phyloP scores from a whole-genome alignment of 176 grass and related monocot species.

The Avena atlantica region DNA sequence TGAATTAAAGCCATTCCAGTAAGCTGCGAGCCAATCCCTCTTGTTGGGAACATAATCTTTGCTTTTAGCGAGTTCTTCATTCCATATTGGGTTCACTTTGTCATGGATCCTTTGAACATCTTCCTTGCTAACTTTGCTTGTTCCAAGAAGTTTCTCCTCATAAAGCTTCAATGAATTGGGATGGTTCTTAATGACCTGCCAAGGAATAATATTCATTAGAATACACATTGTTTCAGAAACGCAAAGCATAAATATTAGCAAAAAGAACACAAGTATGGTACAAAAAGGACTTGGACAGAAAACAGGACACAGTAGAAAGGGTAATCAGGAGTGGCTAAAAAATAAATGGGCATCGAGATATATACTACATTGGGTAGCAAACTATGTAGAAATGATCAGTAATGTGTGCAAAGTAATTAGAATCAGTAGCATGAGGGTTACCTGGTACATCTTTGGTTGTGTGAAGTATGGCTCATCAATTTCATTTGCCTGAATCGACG shows the following conservation, averaged over 20 bases:
- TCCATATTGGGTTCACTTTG: conserved; percentile 80
- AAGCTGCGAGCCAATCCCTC: conserved; percentile 95
- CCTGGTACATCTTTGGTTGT: conserved; percentile 97
- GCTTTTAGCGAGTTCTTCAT: conserved; percentile 85
- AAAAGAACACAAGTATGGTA: conserved; percentile 20
- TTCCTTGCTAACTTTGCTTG: conserved; percentile 65
- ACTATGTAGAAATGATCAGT: background rate
- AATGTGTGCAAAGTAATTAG: background rate
- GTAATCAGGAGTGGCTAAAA: background rate
- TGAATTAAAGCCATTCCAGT: conserved; percentile 92
- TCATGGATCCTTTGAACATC: conserved; percentile 70
- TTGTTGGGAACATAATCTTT: conserved; percentile 90
- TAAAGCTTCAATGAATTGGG: conserved; percentile 84
- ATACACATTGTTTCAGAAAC: background rate
- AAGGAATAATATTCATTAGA: conserved; percentile 38
- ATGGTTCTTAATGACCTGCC: conserved; percentile 89
- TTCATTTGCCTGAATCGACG: conserved; percentile 94
- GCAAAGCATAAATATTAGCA: conserved; percentile 20
- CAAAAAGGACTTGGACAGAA: background rate
- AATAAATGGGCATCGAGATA: background rate
- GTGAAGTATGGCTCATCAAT: conserved; percentile 97
- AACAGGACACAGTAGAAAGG: no score
- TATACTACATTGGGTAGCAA: background rate
- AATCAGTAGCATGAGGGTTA: conserved; percentile 29
- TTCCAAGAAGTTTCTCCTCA: conserved; percentile 72